A percentile compares a stretch with the other conserved stretches of the same genome.
Conservation (phyloP, 169 alveolate genomes). For the Babesia microti region DNA sequence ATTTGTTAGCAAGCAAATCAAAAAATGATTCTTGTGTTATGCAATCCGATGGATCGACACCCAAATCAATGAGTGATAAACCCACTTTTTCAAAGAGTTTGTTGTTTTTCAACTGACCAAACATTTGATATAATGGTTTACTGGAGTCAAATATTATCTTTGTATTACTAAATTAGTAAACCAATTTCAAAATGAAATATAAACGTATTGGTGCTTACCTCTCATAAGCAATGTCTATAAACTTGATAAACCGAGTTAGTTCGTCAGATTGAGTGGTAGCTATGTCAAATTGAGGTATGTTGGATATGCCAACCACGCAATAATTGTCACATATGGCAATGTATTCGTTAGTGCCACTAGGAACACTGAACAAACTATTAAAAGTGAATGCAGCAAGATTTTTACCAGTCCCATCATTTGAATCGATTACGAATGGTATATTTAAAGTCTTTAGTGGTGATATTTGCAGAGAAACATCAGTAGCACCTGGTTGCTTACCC, state of each 20-base stretch:
- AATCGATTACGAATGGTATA: constrained; percentile 8
- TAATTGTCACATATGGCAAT: constrained; percentile 8
- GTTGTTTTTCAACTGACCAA: too few relatives aligned
- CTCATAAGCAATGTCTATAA: constrained; percentile 39
- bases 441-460: constrained; percentile 19
- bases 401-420: not conserved
- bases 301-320: constrained; percentile 13
- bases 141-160: constrained; percentile 3
- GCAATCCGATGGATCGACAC: too few relatives aligned
- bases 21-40: too few relatives aligned
- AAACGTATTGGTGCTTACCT: constrained; percentile 6
- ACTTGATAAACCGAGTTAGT: constrained; percentile 24
- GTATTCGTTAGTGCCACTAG: constrained; percentile 30
- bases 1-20: too few relatives aligned
- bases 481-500: constrained; percentile 1
- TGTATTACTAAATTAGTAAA: constrained; percentile 4
- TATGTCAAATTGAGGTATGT: constrained; percentile 40
- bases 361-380: too few relatives aligned
- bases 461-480: constrained; percentile 4
- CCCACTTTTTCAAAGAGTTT: too few relatives aligned
- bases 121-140: constrained; percentile 17
- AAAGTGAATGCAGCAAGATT: too few relatives aligned
- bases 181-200: not conserved
- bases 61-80: too few relatives aligned
- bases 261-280: constrained; percentile 10